phyloP scores from a whole-genome alignment of 257 asterid genomes.

The Dorcoceras hygrometricum region DNA sequence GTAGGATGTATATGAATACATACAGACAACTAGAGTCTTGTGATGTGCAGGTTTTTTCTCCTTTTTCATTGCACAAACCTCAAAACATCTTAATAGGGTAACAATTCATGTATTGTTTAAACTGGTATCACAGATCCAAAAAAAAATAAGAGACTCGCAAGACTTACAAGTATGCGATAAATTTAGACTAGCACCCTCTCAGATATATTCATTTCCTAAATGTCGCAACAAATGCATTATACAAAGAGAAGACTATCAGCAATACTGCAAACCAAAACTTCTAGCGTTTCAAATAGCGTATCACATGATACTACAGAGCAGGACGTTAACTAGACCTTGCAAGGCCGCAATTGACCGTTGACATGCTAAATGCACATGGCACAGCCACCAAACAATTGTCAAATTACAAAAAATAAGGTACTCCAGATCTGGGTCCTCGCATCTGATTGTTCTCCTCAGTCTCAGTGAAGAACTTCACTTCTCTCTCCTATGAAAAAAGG shows the following conservation, averaged over 20 bases:
- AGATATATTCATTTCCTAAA: background rate
- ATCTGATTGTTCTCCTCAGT: conserved; percentile 98
- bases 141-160: background rate
- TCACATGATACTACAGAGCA: background rate
- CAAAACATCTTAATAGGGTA: too few relatives aligned
- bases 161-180: background rate
- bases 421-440: conserved; percentile 99
- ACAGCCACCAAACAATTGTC: conserved; percentile 7
- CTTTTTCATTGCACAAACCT: too few relatives aligned
- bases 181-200: background rate
- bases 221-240: background rate
- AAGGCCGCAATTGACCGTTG: background rate
- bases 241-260: background rate
- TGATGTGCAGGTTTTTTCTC: too few relatives aligned
- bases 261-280: background rate
- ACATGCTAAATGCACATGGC: background rate
- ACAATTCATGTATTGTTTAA: background rate
- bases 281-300: background rate
- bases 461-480: conserved; percentile 96
- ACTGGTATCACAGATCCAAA: background rate
- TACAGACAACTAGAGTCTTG: too few relatives aligned
- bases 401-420: conserved; percentile 78
- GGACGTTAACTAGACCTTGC: background rate
- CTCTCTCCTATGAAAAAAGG: conserved; percentile 64
- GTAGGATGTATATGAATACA: too few relatives aligned